phyloP scores from a whole-genome alignment of 768 basidiomycete genomes.

The Paxillus rubicundulus region DNA sequence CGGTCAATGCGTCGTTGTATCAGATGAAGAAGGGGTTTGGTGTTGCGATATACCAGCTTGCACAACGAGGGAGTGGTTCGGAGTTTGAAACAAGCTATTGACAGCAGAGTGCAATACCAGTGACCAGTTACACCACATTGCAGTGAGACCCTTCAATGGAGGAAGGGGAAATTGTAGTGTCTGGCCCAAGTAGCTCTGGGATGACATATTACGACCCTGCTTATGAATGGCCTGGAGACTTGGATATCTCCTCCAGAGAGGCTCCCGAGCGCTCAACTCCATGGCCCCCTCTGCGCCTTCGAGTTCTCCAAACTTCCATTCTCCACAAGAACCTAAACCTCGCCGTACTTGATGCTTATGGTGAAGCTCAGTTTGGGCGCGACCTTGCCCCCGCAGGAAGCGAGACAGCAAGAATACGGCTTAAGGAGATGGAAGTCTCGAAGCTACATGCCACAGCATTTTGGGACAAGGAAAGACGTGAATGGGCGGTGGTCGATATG shows the following conservation, averaged over 20 bases:
- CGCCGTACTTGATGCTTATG: slow-evolving; percentile 59
- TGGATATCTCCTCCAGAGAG: slow-evolving; percentile 18
- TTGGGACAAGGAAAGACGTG: slow-evolving; percentile 56
- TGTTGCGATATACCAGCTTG: neutral
- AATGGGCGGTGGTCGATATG: slow-evolving; percentile 82
- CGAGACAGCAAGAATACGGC: slow-evolving; percentile 59
- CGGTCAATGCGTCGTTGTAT: neutral
- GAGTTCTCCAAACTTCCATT: slow-evolving; percentile 39
- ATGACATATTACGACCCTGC: slow-evolving; percentile 45
- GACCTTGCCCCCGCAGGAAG: slow-evolving; percentile 55
- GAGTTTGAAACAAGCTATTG: slow-evolving; percentile 9
- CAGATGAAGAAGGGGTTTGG: neutral
- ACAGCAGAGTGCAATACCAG: no score
- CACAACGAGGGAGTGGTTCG: slow-evolving; percentile 1
- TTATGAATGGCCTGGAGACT: slow-evolving; percentile 58
- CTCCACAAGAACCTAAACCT: slow-evolving; percentile 51
- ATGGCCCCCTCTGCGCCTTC: slow-evolving; percentile 35
- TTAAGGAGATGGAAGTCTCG: slow-evolving; percentile 84
- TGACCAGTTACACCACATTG: neutral
- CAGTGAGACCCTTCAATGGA: slow-evolving; percentile 5
- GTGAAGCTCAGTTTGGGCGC: slow-evolving; percentile 72
- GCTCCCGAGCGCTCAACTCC: neutral
- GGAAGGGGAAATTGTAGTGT: slow-evolving; percentile 10
- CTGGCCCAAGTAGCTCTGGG: neutral
- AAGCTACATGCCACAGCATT: slow-evolving; percentile 76